Percentiles rank a stretch among this genome's conserved stretches.
Evolutionary conservation across 805 yeast species (phyloP).

Genomic region (Starmera caribaea): DNA sequence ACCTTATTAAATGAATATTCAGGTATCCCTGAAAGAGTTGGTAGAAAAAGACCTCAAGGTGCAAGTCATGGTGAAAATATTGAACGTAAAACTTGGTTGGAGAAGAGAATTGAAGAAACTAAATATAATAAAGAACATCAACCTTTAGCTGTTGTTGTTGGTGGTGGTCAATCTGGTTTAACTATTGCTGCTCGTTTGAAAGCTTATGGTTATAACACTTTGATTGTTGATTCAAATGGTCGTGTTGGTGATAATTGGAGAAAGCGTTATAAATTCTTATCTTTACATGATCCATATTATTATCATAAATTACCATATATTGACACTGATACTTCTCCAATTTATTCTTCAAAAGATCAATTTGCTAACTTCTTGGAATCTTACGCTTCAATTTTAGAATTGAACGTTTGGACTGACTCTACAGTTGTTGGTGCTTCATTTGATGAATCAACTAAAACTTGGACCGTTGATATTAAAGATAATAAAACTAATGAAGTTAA

Average conservation of each 20-base stretch:
- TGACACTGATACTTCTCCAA: slow-evolving; percentile 30
- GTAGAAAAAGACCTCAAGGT: slow-evolving; percentile 25
- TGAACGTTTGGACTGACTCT: slow-evolving; percentile 26
- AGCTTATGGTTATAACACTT: slow-evolving; percentile 28
- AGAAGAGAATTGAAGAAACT: slow-evolving; percentile 21
- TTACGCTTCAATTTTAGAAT: slow-evolving; percentile 31
- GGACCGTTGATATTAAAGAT: slow-evolving; percentile 26
- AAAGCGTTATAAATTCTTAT: slow-evolving; percentile 32
- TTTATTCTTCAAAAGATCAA: slow-evolving; percentile 34
- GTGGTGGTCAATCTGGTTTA: slow-evolving; percentile 39
- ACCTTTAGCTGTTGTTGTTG: slow-evolving; percentile 34
- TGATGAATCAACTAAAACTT: slow-evolving; percentile 18
- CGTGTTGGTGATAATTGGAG: slow-evolving; percentile 40
- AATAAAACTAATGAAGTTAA: slow-evolving; percentile 18
- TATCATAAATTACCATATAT: slow-evolving; percentile 32
- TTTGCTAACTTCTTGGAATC: slow-evolving; percentile 33
- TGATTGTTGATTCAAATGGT: slow-evolving; percentile 28
- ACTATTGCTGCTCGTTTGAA: slow-evolving; percentile 33
- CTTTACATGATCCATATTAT: slow-evolving; percentile 37
- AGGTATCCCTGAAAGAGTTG: slow-evolving; percentile 23
- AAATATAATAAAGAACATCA: slow-evolving; percentile 23
- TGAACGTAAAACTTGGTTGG: slow-evolving; percentile 30
- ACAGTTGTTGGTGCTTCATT: slow-evolving; percentile 23
- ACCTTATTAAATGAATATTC: slow-evolving; percentile 25
- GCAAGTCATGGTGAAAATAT: slow-evolving; percentile 30